phyloP scores from a whole-genome alignment of 2,329 filamentous ascomycete genomes.

The Tolypocladium paradoxum region DNA sequence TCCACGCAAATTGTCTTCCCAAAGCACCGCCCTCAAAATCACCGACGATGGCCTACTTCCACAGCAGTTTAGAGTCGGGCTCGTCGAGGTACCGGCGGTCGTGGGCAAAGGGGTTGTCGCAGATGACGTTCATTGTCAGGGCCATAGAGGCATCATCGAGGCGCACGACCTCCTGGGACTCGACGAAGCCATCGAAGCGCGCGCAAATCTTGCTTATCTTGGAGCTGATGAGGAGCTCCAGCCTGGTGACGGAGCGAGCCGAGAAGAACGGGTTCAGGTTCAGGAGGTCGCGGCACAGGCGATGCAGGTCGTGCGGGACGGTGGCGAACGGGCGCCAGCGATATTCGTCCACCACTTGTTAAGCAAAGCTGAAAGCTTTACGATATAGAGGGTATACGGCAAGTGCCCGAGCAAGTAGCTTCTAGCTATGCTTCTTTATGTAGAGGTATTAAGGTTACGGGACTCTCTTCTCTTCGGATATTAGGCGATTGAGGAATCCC shows the following conservation, averaged over 20 bases:
- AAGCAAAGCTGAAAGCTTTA: too few relatives aligned
- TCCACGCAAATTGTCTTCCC: conserved; percentile 7
- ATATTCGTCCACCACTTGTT: conserved; percentile 5
- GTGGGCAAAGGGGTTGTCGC: conserved; percentile 22
- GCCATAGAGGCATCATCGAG: conserved; percentile 13
- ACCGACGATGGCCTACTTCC: conserved; percentile 9
- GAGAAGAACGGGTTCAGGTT: conserved; percentile 35
- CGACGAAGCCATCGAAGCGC: conserved; percentile 1
- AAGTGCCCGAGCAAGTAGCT: too few relatives aligned
- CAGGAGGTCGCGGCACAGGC: conserved; percentile 26
- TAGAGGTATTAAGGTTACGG: too few relatives aligned
- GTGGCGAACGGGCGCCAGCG: conserved; percentile 16
- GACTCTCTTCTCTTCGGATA: too few relatives aligned
- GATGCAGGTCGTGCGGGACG: conserved; percentile 27
- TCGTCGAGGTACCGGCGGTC: conserved; percentile 20
- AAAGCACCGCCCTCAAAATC: conserved; percentile 8
- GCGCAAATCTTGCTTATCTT: conserved; percentile 17
- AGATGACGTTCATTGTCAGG: conserved; percentile 23
- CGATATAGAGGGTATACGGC: too few relatives aligned
- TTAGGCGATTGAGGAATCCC: too few relatives aligned
- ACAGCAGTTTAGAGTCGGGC: conserved; percentile 12
- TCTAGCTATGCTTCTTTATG: too few relatives aligned
- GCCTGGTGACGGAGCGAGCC: conserved; percentile 19
- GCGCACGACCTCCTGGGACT: conserved; percentile 5
- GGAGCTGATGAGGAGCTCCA: conserved; percentile 24